Evolutionary conservation across 1,284 basidiomycete genomes (phyloP), one percentile per base, ranked within the genome.

Genomic region (Puccinia novopanici): DNA sequence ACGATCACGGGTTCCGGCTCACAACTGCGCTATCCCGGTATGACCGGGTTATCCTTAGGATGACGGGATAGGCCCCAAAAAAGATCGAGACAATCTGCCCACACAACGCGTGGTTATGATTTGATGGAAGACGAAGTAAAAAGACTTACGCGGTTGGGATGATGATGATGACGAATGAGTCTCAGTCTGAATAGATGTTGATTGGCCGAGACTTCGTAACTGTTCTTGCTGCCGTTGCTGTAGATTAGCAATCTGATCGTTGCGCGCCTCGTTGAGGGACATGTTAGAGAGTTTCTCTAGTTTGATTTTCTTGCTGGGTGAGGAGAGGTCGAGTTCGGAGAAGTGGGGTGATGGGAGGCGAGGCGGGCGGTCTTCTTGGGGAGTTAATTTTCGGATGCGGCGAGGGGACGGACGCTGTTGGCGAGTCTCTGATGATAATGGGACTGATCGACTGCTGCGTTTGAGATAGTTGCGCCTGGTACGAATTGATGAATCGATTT

Each of bases 281-380:
- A 67, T 67, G 40, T 13, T 67, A 42, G 42, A 48, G 40, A 24
- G 63, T 1, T 67, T 67, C 63, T 45, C 63, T 10, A 40, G 40
- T 37, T 48, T 72, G 1, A 77, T 19, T 55, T 77, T 77, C 54
- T 77, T 77, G 63, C 22, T 63, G n/a, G 75, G 75, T n/a, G 75
- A 67, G 8, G 75, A 65, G 19, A 55, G 65, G 24, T 77, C 75
- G 63, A 68, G 45, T 42, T 54, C 48, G 54, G 48, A 40, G 52
- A 52, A 67, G 27, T 54, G 27, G 15, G 59, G 45, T 4, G 57
- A 63, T 30, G 54, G 55, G 27, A 75, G 73, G n/a, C 27, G 73
- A 50, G 45, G 34, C 22, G 63, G 61, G 10, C 40, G 63, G 65
- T 55, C 37, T 45, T 55, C 55, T 45, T 61, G 37, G 22, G 48